Evolutionary conservation across 352 stramenopile species (phyloP), one percentile per base, ranked within the genome.

Genomic region (Pythium sukuiense): DNA sequence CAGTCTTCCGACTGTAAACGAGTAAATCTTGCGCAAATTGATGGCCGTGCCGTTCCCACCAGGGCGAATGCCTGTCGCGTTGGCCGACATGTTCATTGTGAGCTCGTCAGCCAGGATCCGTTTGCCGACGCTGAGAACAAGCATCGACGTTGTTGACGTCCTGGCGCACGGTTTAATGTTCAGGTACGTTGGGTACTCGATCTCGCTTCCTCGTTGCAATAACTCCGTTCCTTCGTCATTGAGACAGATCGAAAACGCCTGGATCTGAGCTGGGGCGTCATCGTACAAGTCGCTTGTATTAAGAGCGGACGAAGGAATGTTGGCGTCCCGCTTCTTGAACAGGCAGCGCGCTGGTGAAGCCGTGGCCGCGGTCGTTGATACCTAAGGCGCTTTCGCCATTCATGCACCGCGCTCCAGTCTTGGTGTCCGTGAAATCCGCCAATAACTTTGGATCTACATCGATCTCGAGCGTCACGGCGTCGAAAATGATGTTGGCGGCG

Each of bases 11-110:
- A 55, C 48, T 3, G 48, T 55, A 11, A 55, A 30, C 24, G 48
- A 55, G 26, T 55, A 55, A 2, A 35, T 55, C 48, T 55, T 55
- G 48, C 48, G 48, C 24, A 55, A 1, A 20, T 55, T 55, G 9
- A 26, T 55, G 2, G 27, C 48, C 7, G 27, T 35, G 26, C 9
- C 9, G 7, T 9, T 8, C 1, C 27, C 26, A 7, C 24, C 27
- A 35, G 48, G 48, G 9, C 11, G 29, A n/a, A 55, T 35, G 12
- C 48, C 48, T n/a, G 48, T 20, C 5, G 48, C 8, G 20, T 55
- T 55, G 4, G 26, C 48, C 2, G 48, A 37, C 4, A 9, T n/a
- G 48, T 55, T 55, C 12, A n/a, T 4, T 12, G 24, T 55, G 48
- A 55, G 48, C 12, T 24, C 48, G 9, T 55, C 48, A 2, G 48